Base-by-base conservation (phyloP, 2,329 filamentous ascomycete species). In the Penicillium sp. region DNA sequence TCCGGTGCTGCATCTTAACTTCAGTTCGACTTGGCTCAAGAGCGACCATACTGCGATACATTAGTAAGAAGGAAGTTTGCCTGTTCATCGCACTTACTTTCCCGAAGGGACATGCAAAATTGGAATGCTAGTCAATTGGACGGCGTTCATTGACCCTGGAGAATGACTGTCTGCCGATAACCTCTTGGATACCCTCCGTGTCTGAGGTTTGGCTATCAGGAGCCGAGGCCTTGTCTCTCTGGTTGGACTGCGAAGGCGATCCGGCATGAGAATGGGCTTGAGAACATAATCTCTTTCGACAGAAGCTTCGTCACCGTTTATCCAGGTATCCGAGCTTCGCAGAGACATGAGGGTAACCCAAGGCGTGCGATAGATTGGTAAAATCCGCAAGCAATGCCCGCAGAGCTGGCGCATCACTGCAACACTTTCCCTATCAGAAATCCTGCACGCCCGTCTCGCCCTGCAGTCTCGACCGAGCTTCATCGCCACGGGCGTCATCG, bases 391-490 rank as follows among this genome's bases (percentile, higher is more conserved):
- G n/a, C 3, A 20, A 31, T 41, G 39, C 22, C 7, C 13, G 8
- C 13, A 41, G 22, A 16, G 22, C 6, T 27, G 39, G 4, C n/a
- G 39, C 11, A 24, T 41, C 7, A 5, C 24, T 14, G 24, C 22
- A 41, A 27, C 13, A 25, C 6, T 14, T 9, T 8, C 3, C 16
- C 25, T 39, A 39, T 79, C 69, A 90, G 63, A 84, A 90, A 66
- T 90, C 87, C 63, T 89, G 87, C 20, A 90, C 70, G 0, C 87
- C 87, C 18, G 87, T 90, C 69, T 90, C 83, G 2, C 86, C 85
- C 33, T 67, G 63, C 50, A 70, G 52, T 42, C 54, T 60, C 6
- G 52, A 50, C 24, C 55, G 60, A 11, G 62, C 56, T 35, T 68
- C 67, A 3, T 63, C 64, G 20, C 67, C 68, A 11, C 68, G 70